Percentiles rank a stretch among this genome's conserved stretches.
These are phyloP conservation scores for Hymenoscyphus repandus DNA, from an alignment of 2,329 filamentous ascomycete genomes.

Conservation along the genomic window DNA sequence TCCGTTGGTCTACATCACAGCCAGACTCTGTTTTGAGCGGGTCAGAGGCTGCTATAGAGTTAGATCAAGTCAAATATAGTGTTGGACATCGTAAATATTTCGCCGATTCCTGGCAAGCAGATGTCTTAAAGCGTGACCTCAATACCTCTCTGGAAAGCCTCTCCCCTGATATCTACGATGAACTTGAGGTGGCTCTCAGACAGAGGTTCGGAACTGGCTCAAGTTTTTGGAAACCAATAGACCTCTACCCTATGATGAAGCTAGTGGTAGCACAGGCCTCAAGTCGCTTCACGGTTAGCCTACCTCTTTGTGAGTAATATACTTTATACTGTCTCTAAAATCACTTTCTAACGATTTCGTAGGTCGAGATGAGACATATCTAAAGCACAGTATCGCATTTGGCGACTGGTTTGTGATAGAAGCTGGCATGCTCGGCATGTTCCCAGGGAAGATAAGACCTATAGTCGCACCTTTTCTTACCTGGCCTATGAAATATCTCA, in stretches of 20 bases:
- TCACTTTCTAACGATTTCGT: not conserved
- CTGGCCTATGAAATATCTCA: slow-evolving; percentile 20
- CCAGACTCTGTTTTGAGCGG: slow-evolving; percentile 33
- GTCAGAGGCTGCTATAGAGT: slow-evolving; percentile 32
- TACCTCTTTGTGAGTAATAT: slow-evolving; percentile 21
- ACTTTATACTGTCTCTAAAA: not conserved
- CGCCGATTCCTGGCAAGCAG: slow-evolving; percentile 32
- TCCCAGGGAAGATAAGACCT: slow-evolving; percentile 29
- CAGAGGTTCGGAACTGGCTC: slow-evolving; percentile 15
- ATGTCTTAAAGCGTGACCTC: slow-evolving; percentile 17
- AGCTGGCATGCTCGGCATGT: slow-evolving; percentile 29
- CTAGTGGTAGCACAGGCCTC: slow-evolving; percentile 21
- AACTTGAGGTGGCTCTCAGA: slow-evolving; percentile 14
- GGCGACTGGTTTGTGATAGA: slow-evolving; percentile 29
- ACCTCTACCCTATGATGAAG: slow-evolving; percentile 15
- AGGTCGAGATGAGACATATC: slow-evolving; percentile 31
- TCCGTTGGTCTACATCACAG: slow-evolving; percentile 36
- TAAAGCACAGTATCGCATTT: slow-evolving; percentile 24
- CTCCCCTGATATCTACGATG: slow-evolving; percentile 7
- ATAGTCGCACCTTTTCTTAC: slow-evolving; percentile 30
- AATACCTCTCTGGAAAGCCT: not conserved
- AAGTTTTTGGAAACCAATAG: slow-evolving; percentile 20
- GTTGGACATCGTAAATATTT: slow-evolving; percentile 32
- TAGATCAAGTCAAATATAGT: slow-evolving; percentile 33
- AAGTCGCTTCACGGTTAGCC: slow-evolving; percentile 24